Evolutionary conservation across 2,329 filamentous ascomycete genomes (phyloP), one percentile per base, ranked within the genome.

Genomic region (Tolypocladium cylindrosporum): DNA sequence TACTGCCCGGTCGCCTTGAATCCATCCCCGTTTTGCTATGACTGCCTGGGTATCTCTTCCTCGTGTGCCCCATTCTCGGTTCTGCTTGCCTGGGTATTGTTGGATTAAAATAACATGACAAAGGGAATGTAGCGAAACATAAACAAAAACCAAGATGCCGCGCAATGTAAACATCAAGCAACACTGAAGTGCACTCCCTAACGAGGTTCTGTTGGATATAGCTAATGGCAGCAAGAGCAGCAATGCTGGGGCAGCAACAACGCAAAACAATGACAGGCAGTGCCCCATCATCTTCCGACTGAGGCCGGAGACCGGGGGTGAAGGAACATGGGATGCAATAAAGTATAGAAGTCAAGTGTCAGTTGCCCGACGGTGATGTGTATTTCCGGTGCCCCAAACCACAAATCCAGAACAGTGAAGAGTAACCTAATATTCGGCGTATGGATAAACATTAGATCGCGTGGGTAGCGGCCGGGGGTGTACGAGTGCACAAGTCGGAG

Each of bases 351-450:
- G 24, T 7, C 7, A 53, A 55, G 14, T 61, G 59, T 63, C 61
- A 50, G 61, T 63, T 51, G 61, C 61, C 61, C 59, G 61, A 62
- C 60, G 51, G 51, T 59, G 50, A 57, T 37, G 55, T 62, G 55
- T 63, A 60, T 57, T 62, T 55, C 58, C 42, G 42, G 55, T 58
- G 52, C 55, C 55, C 41, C 52, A 55, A 58, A 51, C 53, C 55
- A 57, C 21, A 56, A 50, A 41, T 27, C 24, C 27, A 56, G 13
- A 24, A 55, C 21, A n/a, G 31, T 4, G 21, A 40, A 19, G 24
- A 43, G 34, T 19, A 37, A n/a, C 11, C 19, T 14, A 31, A 36
- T 21, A 37, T 19, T 21, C 21, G 19, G 19, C 19, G 45, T 11
- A 14, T 34, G 43, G 16, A 45, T 31, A 34, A 51, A 48, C 27